phyloP scores from a whole-genome alignment of 176 grass and related monocot species.

The Aegilops sharonensis region DNA sequence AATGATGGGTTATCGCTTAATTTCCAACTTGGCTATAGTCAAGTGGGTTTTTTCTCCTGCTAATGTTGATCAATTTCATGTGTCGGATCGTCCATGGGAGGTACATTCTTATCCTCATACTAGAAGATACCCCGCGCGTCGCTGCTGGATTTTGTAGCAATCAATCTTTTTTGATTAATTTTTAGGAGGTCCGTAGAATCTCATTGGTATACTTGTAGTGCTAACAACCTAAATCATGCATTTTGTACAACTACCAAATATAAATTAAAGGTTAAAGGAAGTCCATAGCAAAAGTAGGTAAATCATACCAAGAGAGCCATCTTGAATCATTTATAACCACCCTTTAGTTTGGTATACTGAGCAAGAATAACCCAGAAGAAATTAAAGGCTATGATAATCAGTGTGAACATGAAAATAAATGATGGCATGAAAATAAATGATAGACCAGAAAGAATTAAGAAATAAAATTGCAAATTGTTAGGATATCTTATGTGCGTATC shows the following conservation, averaged over 20 bases:
- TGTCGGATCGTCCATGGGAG: constrained; percentile 99
- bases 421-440: not conserved
- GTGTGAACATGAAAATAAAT: not conserved
- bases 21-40: constrained; percentile 92
- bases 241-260: not conserved
- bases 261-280: not conserved
- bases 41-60: constrained; percentile 86
- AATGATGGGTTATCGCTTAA: constrained; percentile 91
- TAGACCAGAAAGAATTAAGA: not conserved
- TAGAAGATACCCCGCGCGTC: not conserved
- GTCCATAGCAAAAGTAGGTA: not conserved
- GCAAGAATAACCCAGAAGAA: not conserved
- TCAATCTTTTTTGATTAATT: not conserved
- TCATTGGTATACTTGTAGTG: not conserved
- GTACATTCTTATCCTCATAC: constrained; percentile 33
- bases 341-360: not conserved
- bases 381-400: not conserved
- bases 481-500: too few relatives aligned
- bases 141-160: not conserved
- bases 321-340: not conserved
- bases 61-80: constrained; percentile 85
- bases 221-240: not conserved
- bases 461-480: too few relatives aligned
- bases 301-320: not conserved
- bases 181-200: not conserved